Evolutionary conservation across 441 rosid species (phyloP), one percentile per base, ranked within the genome.

Genomic region (Aleurites moluccanus): DNA sequence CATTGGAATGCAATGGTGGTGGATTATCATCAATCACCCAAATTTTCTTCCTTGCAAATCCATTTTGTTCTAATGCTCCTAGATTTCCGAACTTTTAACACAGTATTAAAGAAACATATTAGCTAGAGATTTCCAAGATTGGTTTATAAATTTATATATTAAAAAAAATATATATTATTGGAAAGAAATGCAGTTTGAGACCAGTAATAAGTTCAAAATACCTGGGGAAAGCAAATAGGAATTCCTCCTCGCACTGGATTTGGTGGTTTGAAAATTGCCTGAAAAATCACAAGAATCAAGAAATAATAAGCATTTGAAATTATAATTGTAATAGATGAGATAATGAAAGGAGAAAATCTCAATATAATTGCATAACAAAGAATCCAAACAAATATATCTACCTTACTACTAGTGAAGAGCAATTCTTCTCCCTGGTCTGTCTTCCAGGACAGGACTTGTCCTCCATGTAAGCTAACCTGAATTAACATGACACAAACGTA

Each of bases 221-320:
- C 99, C 96, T 93, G 98, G 4, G 98, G 99, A 73, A 95, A 95
- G 75, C 97, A 95, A 30, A 95, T 90, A 11, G 97, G 97, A 75
- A 95, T 91, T 72, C 99, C 99, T 73, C 99, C 99, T 80, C 98
- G 83, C 15, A 93, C 88, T 0, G 96, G 88, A 64, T 87, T 74
- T 13, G 97, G 96, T 67, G 98, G 98, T 80, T 81, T 93, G 67
- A 83, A 89, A 75, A 85, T 82, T 35, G 97, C 97, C 99, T 95
- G 62, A 59, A 73, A n/a, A 64, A 59, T 57, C 55, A 47, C 11
- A 38, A 53, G 16, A 56, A 64, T 53, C 6, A 70, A 55, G 42
- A 70, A 52, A 16, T 52, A 20, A 52, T 15, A 20, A 35, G 38
- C 6, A 38, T 20, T 10, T 11, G 21, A 52, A 52, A 4, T 52